Conservation (phyloP, 2,329 filamentous ascomycete species). For the Dryadomyces quercus-mongolicae region DNA sequence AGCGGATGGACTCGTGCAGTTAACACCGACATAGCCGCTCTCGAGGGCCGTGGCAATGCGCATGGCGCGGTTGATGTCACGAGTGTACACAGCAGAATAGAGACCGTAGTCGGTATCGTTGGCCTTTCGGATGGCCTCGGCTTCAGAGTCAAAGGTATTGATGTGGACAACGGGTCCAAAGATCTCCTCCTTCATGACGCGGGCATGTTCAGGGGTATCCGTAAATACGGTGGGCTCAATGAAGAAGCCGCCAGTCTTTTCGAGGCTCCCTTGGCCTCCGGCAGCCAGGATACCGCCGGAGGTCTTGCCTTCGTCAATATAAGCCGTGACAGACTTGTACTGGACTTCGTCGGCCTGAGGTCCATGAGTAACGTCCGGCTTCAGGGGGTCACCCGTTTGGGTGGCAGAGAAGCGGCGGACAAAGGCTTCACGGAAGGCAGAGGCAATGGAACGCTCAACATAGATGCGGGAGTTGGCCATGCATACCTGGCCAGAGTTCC, state of each 20-base stretch:
- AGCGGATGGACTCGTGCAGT: conserved; percentile 24
- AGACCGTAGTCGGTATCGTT: conserved; percentile 44
- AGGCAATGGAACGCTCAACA: conserved; percentile 26
- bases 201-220: conserved; percentile 21
- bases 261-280: conserved; percentile 14
- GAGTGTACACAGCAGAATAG: conserved; percentile 36
- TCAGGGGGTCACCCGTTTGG: conserved; percentile 23
- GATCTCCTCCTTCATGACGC: conserved; percentile 37
- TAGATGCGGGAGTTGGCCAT: conserved; percentile 35
- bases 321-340: conserved; percentile 25
- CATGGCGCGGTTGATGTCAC: conserved; percentile 27
- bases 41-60: conserved; percentile 33
- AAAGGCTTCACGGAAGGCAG: conserved; percentile 24
- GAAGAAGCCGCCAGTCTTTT: conserved; percentile 19
- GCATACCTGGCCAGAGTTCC: conserved; percentile 35
- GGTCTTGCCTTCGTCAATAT: conserved; percentile 22
- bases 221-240: conserved; percentile 28
- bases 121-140: conserved; percentile 33
- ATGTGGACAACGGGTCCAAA: conserved; percentile 42
- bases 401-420: conserved; percentile 26
- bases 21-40: conserved; percentile 43
- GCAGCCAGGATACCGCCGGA: conserved; percentile 16
- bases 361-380: conserved; percentile 22
- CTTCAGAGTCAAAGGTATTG: conserved; percentile 36
- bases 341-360: conserved; percentile 32